Conservation (phyloP, 306 rosid genomes). For the Comarum palustre region DNA sequence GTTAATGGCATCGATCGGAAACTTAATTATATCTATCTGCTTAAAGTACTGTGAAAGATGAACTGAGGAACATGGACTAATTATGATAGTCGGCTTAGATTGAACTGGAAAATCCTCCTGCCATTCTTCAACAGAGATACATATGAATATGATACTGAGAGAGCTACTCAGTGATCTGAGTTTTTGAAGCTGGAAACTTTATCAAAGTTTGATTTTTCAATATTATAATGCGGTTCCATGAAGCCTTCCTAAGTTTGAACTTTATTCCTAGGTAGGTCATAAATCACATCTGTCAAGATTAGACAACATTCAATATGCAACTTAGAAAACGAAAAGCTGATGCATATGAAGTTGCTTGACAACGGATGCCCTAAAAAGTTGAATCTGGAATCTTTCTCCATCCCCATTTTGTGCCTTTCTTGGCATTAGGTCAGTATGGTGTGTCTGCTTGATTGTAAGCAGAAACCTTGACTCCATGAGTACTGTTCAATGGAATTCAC, state of each 20-base stretch:
- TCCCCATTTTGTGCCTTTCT: conserved; percentile 6
- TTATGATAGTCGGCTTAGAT: conserved; percentile 30
- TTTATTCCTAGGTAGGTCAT: conserved; percentile 1
- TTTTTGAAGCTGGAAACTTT: conserved; percentile 5
- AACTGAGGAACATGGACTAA: conserved; percentile 33
- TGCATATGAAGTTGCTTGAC: background rate
- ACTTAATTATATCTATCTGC: conserved; percentile 18
- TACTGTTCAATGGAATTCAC: background rate
- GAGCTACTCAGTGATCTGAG: conserved; percentile 7
- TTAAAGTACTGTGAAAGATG: conserved; percentile 13
- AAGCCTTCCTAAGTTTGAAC: conserved; percentile 3
- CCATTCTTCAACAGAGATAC: conserved; percentile 7
- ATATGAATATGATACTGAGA: background rate
- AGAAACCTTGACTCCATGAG: background rate
- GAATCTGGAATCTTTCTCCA: background rate
- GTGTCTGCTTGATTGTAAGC: background rate
- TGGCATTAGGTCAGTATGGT: background rate
- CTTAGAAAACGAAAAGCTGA: conserved; percentile 8
- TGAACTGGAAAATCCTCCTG: conserved; percentile 7
- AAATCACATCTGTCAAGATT: conserved; percentile 10
- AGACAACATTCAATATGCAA: conserved; percentile 4
- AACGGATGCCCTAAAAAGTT: background rate
- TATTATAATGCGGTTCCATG: conserved; percentile 9
- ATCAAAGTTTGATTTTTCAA: background rate
- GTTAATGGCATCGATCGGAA: conserved; percentile 31